Percentiles rank a stretch among this genome's conserved stretches.
phyloP scores from a whole-genome alignment of 148 eudicot genomes.

The Salicornia ramosissima region DNA sequence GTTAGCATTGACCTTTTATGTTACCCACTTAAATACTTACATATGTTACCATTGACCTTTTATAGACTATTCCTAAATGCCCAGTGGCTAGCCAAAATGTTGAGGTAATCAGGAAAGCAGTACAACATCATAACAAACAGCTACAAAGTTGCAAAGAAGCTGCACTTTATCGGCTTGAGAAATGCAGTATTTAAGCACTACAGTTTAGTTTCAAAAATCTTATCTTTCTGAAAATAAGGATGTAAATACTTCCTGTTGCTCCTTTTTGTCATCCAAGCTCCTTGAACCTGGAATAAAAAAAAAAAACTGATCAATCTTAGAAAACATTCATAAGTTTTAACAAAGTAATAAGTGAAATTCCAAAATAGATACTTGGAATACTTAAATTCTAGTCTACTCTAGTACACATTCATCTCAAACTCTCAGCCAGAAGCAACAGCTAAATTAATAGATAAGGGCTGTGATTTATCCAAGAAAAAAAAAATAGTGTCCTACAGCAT shows the following conservation, averaged over 20 bases:
- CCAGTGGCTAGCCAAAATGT: neutral
- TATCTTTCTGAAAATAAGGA: neutral
- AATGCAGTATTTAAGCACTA: neutral
- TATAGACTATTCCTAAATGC: neutral
- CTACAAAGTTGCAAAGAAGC: neutral
- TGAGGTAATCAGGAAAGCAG: neutral
- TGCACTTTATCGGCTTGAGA: neutral
- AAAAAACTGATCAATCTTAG: neutral
- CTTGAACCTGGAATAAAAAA: neutral
- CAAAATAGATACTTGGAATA: neutral
- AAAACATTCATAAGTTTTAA: neutral
- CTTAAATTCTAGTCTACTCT: neutral
- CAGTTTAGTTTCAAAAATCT: neutral
- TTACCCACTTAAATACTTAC: neutral
- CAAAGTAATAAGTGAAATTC: neutral
- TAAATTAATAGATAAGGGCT: neutral
- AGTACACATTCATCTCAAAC: neutral
- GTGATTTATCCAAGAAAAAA: neutral
- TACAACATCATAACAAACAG: neutral
- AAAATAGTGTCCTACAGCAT: neutral
- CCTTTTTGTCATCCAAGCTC: neutral
- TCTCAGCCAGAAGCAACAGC: neutral
- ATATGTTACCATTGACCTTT: neutral
- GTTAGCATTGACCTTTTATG: neutral
- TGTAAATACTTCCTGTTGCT: neutral